A percentile compares a stretch with the other conserved stretches of the same genome.
Conservation (phyloP, 805 yeast species). For the Nakazawaea sp. region DNA sequence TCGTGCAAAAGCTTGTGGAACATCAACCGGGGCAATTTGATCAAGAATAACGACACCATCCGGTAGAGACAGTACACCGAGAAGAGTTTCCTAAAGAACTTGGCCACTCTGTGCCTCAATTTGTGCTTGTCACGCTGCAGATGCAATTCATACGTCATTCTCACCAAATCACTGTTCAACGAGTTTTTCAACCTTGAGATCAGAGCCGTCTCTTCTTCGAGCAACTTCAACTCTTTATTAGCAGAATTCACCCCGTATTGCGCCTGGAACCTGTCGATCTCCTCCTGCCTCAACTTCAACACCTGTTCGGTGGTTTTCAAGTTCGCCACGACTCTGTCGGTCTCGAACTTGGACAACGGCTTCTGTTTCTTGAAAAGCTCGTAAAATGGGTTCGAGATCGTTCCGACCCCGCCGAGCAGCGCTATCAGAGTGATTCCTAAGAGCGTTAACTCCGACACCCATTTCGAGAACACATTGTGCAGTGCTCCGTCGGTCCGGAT, state of each 20-base stretch:
- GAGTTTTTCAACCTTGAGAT: conserved; percentile 6
- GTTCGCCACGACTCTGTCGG: conserved; percentile 28
- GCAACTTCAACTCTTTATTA: conserved; percentile 13
- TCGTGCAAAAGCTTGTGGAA: conserved; percentile 12
- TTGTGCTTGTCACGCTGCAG: neutral
- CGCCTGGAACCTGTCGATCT: conserved; percentile 19
- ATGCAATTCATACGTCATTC: conserved; percentile 1
- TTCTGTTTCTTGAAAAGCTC: conserved; percentile 16
- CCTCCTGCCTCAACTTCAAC: conserved; percentile 25
- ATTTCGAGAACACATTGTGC: conserved; percentile 29
- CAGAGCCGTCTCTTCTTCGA: conserved; percentile 7
- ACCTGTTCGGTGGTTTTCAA: conserved; percentile 34
- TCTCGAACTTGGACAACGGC: conserved; percentile 23
- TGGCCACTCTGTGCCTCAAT: conserved; percentile 12
- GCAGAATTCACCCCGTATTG: conserved; percentile 23
- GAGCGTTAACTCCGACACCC: conserved; percentile 38
- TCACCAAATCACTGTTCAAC: conserved; percentile 1
- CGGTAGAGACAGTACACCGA: conserved; percentile 45
- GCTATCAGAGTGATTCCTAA: conserved; percentile 46
- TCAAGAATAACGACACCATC: conserved; percentile 31
- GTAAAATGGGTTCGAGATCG: conserved; percentile 36
- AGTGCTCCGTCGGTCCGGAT: conserved; percentile 15
- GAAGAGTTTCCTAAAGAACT: conserved; percentile 18
- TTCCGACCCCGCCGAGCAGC: conserved; percentile 44
- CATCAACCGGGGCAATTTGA: conserved; percentile 31